These are phyloP conservation scores for Solanum piurae DNA, from an alignment of 257 asterid species.

Conservation along the genomic window DNA sequence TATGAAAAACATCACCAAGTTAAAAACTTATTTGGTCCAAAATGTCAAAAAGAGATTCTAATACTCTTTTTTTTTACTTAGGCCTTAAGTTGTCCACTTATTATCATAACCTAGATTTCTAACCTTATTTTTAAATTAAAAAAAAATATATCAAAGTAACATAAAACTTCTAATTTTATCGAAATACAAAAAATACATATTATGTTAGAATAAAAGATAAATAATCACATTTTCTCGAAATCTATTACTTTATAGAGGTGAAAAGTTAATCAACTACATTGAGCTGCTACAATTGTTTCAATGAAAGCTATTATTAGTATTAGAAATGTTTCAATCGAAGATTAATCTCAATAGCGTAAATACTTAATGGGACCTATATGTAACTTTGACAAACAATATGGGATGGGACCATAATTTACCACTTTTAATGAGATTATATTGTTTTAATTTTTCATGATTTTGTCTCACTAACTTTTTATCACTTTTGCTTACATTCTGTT, in stretches of 20 bases:
- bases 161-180: neutral
- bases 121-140: too few relatives aligned
- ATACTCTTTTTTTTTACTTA: neutral
- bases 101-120: neutral
- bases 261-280: neutral
- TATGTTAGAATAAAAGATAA: neutral
- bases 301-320: neutral
- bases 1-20: neutral
- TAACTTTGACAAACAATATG: neutral
- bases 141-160: neutral
- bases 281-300: neutral
- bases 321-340: neutral
- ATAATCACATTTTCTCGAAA: neutral
- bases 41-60: neutral
- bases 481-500: constrained; percentile 35
- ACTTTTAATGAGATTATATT: neutral
- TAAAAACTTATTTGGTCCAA: neutral
- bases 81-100: neutral
- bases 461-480: neutral
- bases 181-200: neutral
- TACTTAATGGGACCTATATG: neutral
- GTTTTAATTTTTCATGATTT: neutral
- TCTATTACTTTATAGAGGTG: neutral
- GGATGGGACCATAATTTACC: neutral
- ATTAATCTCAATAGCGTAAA: neutral